Percentiles rank a stretch among this genome's conserved stretches.
Conservation (phyloP, 2,329 filamentous ascomycete species). For the Apiospora aurea region DNA sequence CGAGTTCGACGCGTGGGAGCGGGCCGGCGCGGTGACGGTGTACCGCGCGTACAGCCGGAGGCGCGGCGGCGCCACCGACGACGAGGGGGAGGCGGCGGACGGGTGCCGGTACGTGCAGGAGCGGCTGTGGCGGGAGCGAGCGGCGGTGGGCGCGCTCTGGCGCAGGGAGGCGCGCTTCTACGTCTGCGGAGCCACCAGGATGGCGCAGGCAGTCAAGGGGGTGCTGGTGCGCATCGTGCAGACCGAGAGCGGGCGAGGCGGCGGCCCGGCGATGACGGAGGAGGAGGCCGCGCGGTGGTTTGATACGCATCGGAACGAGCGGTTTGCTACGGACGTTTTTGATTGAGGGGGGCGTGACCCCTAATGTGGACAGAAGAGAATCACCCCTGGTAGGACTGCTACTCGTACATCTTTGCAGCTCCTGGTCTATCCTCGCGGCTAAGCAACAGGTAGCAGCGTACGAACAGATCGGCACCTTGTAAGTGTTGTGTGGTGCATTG, state of each 20-base stretch:
- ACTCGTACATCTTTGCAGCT: no score
- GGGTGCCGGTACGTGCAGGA: constrained; percentile 59
- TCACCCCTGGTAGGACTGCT: no score
- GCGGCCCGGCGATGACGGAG: neutral
- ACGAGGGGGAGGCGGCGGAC: constrained; percentile 32
- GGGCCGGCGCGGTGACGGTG: constrained; percentile 65
- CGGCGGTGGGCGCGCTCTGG: constrained; percentile 49
- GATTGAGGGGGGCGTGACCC: neutral
- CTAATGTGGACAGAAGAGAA: no score
- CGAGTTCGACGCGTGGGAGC: constrained; percentile 66
- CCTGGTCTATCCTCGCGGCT: no score
- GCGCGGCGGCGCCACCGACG: constrained; percentile 34
- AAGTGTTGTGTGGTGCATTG: no score
- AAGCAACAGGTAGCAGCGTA: no score
- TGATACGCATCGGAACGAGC: constrained; percentile 17
- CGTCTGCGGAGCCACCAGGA: constrained; percentile 64
- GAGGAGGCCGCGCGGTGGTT: constrained; percentile 14
- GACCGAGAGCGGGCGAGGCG: neutral
- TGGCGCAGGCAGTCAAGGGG: constrained; percentile 7
- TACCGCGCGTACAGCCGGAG: constrained; percentile 64
- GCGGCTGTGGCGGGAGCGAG: constrained; percentile 45
- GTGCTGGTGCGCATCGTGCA: constrained; percentile 4
- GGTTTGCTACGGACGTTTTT: constrained; percentile 18
- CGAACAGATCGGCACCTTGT: no score
- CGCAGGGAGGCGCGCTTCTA: constrained; percentile 61